Conservation (phyloP, 2,329 filamentous ascomycete genomes). For the Nigrospora osmanthi region DNA sequence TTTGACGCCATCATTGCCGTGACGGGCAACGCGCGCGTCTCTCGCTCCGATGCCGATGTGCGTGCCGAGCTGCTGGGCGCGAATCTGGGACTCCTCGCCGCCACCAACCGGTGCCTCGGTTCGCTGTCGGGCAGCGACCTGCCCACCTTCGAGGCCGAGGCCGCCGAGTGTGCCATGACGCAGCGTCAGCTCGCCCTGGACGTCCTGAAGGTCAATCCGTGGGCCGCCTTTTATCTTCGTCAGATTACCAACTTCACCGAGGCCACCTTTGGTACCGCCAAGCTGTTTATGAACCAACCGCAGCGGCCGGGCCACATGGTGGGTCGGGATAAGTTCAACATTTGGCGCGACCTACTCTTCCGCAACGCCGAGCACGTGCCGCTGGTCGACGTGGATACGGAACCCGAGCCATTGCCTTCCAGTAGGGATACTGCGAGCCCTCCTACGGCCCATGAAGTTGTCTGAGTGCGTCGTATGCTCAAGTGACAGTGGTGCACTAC, state of each 20-base stretch:
- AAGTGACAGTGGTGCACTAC: too few species aligned
- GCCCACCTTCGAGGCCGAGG: neutral
- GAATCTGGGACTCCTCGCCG: neutral
- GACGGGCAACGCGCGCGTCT: neutral
- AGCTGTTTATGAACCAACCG: slow-evolving; percentile 1
- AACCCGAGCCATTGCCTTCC: too few species aligned
- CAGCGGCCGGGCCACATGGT: neutral
- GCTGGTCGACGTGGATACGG: too few species aligned
- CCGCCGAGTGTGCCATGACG: neutral
- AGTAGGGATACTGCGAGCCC: too few species aligned
- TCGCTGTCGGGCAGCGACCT: slow-evolving; percentile 1
- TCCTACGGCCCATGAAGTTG: too few species aligned
- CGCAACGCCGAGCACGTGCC: neutral
- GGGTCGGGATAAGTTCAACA: neutral
- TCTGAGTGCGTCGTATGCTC: too few species aligned
- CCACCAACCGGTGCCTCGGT: neutral
- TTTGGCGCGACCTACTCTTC: neutral
- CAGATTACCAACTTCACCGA: slow-evolving; percentile 3
- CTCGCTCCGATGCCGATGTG: neutral
- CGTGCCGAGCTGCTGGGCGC: slow-evolving; percentile 3
- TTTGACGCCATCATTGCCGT: neutral
- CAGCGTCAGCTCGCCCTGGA: neutral
- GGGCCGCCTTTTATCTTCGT: slow-evolving; percentile 4
- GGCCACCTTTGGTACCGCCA: neutral
- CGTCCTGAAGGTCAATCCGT: neutral